Base-by-base conservation (phyloP, 345 rosid genomes). In the Ceriops decandra region DNA sequence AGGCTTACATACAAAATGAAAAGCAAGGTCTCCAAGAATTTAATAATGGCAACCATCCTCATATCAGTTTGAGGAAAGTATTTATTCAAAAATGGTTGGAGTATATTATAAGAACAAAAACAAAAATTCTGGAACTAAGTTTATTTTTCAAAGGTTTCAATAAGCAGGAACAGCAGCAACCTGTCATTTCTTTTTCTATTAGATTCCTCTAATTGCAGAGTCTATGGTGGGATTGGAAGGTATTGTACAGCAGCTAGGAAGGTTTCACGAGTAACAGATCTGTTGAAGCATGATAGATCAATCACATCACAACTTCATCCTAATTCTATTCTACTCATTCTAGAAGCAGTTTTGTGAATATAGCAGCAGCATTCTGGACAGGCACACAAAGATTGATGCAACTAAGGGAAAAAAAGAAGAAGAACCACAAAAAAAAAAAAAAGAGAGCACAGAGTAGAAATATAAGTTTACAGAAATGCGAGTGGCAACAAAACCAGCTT, bases 401-500 rank as follows among this genome's bases (percentile, higher is more conserved):
- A 24, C 28, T 22, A 3, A 8, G 24, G 13, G 10, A 15, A 26
- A 8, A 21, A 3, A 24, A 27, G 28, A 20, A 26, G 28, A 10
- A 56, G 6, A 56, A 57, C n/a, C 1, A 73, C 51, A 21, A 57
- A 51, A 32, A 62, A 22, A 52, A 66, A 51, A 32, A 58, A n/a
- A 27, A 27, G 52, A 60, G 19, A 75, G 6, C 49, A 35, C 6
- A 72, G 1, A 42, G 19, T 8, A 53, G 20, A 53, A 22, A 57
- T 9, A 13, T 46, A 59, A 53, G 72, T 90, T 76, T 81, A 91
- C 98, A 36, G 98, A 91, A 54, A 93, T 88, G 10, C 95, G 95
- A 0, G 98, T 91, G 67, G 96, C 97, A 17, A 91, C 93, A 57
- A 93, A 93, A 51, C 98, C 97, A 71, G 96, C 96, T 84, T 87